Evolutionary conservation across 768 basidiomycete species (phyloP).

Genomic region (Lyophyllum shimeji): DNA sequence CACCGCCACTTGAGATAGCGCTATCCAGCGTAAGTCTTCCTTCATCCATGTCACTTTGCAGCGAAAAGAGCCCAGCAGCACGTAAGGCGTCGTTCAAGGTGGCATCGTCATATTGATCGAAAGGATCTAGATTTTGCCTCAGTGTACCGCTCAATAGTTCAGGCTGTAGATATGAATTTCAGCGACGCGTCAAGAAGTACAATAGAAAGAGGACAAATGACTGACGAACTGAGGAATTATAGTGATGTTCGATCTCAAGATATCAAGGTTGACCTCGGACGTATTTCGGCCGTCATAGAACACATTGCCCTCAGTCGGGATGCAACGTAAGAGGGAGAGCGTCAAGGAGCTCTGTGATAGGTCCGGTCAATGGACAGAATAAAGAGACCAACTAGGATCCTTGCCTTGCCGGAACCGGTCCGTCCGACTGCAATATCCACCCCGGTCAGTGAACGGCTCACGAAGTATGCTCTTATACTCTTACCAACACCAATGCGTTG

Average conservation of each 20-base stretch:
- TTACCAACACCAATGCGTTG: constrained; percentile 54
- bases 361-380: background rate
- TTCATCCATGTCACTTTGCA: constrained; percentile 45
- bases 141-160: constrained; percentile 62
- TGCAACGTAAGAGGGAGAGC: constrained; percentile 55
- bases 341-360: constrained; percentile 50
- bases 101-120: constrained; percentile 55
- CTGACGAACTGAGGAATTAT: constrained; percentile 54
- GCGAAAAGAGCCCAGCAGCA: constrained; percentile 39
- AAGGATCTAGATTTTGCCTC: constrained; percentile 69
- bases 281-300: constrained; percentile 55
- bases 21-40: constrained; percentile 48
- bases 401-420: constrained; percentile 47
- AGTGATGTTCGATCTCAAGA: constrained; percentile 56
- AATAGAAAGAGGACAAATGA: background rate
- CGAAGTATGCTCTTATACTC: background rate
- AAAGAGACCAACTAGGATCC: background rate
- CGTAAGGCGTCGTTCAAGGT: constrained; percentile 38
- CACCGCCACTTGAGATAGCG: constrained; percentile 50
- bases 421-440: constrained; percentile 33
- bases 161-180: constrained; percentile 25
- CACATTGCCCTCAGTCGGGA: constrained; percentile 55
- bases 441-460: background rate
- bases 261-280: constrained; percentile 50
- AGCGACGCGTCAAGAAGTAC: background rate